Evolutionary conservation across 2,329 filamentous ascomycete species (phyloP).

Genomic region (Trichoderma guizhouense): DNA sequence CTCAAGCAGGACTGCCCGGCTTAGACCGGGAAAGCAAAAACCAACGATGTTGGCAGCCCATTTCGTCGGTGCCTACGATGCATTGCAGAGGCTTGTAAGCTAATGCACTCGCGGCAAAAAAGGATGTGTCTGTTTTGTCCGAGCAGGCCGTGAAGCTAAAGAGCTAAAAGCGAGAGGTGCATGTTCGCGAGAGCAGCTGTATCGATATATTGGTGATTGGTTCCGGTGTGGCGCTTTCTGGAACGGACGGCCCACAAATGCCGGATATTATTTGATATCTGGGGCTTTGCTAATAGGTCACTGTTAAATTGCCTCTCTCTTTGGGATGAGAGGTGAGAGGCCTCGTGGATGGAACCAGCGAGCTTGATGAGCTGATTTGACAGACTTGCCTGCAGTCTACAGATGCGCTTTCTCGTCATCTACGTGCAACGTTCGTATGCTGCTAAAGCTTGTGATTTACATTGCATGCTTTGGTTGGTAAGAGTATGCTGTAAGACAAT

Average conservation of each 20-base stretch:
- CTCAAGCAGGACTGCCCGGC: not conserved
- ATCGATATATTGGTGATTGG: not conserved
- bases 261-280: not conserved
- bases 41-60: not conserved
- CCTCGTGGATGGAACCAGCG: not conserved
- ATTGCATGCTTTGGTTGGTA: not conserved
- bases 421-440: accelerated
- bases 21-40: not conserved
- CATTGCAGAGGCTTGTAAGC: not conserved
- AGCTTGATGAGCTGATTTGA: not conserved
- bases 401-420: not conserved
- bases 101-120: not conserved
- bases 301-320: not conserved
- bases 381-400: not conserved
- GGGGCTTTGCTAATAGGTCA: not conserved
- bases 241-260: not conserved
- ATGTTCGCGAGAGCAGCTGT: not conserved
- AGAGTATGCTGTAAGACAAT: not conserved
- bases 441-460: not conserved
- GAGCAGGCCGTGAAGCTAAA: not conserved
- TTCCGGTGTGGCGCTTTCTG: not conserved
- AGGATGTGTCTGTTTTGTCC: not conserved
- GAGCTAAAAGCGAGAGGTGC: not conserved
- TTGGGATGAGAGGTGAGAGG: not conserved
- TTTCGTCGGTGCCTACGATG: not conserved